A percentile compares a stretch with the other conserved stretches of the same genome.
phyloP scores from a whole-genome alignment of 179 eudicot genomes.

The Nepenthes alata region DNA sequence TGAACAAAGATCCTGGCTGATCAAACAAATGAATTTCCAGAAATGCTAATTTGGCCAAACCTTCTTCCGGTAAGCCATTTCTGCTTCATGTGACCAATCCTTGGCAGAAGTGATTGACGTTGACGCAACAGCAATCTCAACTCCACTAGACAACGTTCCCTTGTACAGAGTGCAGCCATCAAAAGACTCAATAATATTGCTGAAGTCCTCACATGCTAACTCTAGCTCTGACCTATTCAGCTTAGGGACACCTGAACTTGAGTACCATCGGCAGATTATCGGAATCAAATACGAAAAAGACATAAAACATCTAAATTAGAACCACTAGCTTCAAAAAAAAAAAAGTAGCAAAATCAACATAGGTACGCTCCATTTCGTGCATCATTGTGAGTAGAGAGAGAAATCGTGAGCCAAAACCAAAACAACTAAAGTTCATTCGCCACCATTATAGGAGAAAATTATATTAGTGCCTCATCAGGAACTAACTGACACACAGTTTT shows the following conservation, averaged over 20 bases:
- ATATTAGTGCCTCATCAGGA: too few relatives aligned
- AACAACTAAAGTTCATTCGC: too few relatives aligned
- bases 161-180: slow-evolving; percentile 62
- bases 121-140: slow-evolving; percentile 78
- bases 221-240: slow-evolving; percentile 75
- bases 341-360: too few relatives aligned
- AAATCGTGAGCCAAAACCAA: too few relatives aligned
- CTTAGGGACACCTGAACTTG: slow-evolving; percentile 72
- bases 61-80: slow-evolving; percentile 59
- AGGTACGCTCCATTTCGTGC: too few relatives aligned
- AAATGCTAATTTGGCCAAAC: slow-evolving; percentile 21
- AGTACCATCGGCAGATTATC: neutral
- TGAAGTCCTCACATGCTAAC: slow-evolving; percentile 92
- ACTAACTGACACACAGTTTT: too few relatives aligned
- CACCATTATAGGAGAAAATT: too few relatives aligned
- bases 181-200: slow-evolving; percentile 58
- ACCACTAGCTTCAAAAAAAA: too few relatives aligned
- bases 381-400: too few relatives aligned
- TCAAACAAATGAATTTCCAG: neutral
- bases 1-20: neutral
- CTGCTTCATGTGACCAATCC: slow-evolving; percentile 69
- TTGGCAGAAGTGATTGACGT: slow-evolving; percentile 33
- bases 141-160: slow-evolving; percentile 93
- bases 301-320: neutral
- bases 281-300: neutral